Base-by-base conservation (phyloP, 2,329 filamentous ascomycete genomes). In the Lasiodiplodia theobromae region DNA sequence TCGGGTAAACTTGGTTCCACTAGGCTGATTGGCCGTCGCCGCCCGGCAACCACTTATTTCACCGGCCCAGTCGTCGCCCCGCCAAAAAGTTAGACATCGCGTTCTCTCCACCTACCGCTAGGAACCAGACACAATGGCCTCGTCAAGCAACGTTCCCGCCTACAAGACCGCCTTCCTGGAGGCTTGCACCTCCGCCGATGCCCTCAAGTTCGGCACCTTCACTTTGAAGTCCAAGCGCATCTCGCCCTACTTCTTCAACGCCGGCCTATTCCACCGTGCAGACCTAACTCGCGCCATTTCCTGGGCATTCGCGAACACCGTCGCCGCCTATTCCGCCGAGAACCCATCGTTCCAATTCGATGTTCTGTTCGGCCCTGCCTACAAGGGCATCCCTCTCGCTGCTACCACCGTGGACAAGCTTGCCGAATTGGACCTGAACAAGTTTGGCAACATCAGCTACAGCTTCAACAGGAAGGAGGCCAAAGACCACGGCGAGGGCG, bases 211-310 rank as follows among this genome's bases (percentile, higher is more conserved):
- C 79, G 93, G 93, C 80, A 89, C 86, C 78, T 96, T 93, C 83
- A 92, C 91, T 74, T 89, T 99, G 77, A 99, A 99, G 84, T 97
- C 94, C 66, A 92, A 93, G 82, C 92, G 95, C 76, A 86, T 79
- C 75, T 97, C 94, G 14, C 96, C 96, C 52, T 98, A 98, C 87
- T 98, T 98, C 86, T 97, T 98, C 89, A 97, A 97, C 81, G 94
- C 94, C 57, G 94, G 94, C 70, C 89, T 92, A 75, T 96, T 98
- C 82, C 93, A 96, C 85, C 90, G 90, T 65, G 91, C 91, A 25
- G 86, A 90, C 71, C 88, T 97, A 37, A 88, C 96, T 71, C 87
- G 87, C 71, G 89, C 93, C 68, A 92, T 97, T 73, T 88, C 91
- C 65, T 87, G 89, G 51, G 94, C 95, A 69, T 98, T 95, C 81